phyloP scores from a whole-genome alignment of 2,329 filamentous ascomycete species.

The Sarocladium brachiariae region DNA sequence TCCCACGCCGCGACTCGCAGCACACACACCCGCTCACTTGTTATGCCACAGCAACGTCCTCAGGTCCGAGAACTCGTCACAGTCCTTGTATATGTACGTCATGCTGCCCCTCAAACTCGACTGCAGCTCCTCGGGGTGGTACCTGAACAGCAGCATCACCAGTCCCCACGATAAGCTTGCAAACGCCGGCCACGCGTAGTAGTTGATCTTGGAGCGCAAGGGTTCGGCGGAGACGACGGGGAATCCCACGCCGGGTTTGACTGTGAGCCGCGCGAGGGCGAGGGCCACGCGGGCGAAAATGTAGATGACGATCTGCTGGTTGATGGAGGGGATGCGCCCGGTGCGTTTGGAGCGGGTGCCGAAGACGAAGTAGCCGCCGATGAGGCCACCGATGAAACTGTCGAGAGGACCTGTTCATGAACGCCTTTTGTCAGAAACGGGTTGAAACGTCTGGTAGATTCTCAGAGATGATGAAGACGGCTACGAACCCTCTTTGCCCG shows the following conservation, averaged over 20 bases:
- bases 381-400: constrained; percentile 75
- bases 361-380: constrained; percentile 92
- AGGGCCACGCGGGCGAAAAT: constrained; percentile 89
- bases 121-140: constrained; percentile 87
- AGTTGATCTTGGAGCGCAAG: constrained; percentile 43
- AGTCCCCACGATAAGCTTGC: constrained; percentile 84
- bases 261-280: constrained; percentile 73
- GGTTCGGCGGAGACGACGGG: constrained; percentile 42
- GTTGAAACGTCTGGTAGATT: too few species aligned
- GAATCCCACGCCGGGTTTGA: constrained; percentile 55
- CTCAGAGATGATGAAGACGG: too few species aligned
- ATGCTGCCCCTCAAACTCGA: constrained; percentile 89
- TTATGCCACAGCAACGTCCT: constrained; percentile 85
- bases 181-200: constrained; percentile 88
- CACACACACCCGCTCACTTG: constrained; percentile 37
- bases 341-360: constrained; percentile 57
- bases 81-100: constrained; percentile 92
- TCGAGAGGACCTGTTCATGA: constrained; percentile 68
- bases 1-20: background rate
- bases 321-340: constrained; percentile 70
- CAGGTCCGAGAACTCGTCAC: constrained; percentile 82
- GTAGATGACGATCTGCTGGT: constrained; percentile 97
- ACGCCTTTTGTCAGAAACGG: too few species aligned
- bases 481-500: constrained; percentile 51
- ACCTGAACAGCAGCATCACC: constrained; percentile 93